These are phyloP conservation scores for Aristolochia fimbriata DNA, from an alignment of 164 flowering plant genomes.

Conservation along the genomic window DNA sequence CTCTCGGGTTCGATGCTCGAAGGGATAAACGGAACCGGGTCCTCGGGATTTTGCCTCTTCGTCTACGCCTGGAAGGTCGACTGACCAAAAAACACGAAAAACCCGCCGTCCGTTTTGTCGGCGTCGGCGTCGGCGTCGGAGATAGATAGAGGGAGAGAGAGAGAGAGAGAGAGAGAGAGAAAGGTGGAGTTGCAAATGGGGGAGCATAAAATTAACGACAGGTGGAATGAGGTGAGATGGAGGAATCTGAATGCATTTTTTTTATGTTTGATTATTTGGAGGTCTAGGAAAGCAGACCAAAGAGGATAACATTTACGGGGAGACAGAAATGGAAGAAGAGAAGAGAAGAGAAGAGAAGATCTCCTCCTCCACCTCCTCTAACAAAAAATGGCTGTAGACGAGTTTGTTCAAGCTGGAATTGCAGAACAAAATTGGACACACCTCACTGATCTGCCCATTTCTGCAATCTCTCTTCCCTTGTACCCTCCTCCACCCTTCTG, in stretches of 20 bases:
- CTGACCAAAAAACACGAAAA: no score
- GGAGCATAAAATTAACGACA: background rate
- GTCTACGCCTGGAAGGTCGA: conserved; percentile 64
- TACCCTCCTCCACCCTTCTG: background rate
- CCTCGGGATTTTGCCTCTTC: conserved; percentile 57
- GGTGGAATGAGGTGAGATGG: conserved; percentile 4
- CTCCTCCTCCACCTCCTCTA: conserved; percentile 2
- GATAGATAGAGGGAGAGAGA: no score
- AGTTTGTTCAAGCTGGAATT: conserved; percentile 36
- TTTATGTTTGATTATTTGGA: no score
- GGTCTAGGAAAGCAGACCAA: no score
- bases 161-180: no score
- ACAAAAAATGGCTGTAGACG: conserved; percentile 10
- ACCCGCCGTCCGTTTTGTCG: background rate
- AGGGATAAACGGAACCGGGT: conserved; percentile 19
- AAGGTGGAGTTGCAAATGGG: no score
- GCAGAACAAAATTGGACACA: background rate
- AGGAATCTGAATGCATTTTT: background rate
- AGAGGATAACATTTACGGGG: no score
- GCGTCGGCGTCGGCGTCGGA: no score
- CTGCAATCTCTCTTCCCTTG: background rate
- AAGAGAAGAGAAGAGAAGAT: conserved; percentile 5
- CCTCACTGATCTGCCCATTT: background rate
- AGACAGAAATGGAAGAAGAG: conserved; percentile 8
- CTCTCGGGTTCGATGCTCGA: conserved; percentile 28